phyloP scores from a whole-genome alignment of 1,284 basidiomycete species.

The Exsudoporus floridanus region DNA sequence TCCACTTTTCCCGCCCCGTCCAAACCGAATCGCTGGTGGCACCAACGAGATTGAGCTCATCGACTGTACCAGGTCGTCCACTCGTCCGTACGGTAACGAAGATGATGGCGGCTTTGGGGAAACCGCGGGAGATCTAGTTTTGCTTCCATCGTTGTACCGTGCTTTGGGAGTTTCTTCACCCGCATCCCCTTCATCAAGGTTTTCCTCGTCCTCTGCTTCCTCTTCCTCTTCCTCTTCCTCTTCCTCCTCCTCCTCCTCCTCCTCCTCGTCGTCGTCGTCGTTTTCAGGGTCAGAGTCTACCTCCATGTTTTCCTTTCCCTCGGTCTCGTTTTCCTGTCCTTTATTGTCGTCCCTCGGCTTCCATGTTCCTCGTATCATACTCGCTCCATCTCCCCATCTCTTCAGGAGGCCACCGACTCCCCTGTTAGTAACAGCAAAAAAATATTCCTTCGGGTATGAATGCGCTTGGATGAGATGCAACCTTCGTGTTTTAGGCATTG shows the following conservation, averaged over 20 bases:
- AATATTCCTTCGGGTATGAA: conserved; percentile 82
- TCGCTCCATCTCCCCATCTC: conserved; percentile 78
- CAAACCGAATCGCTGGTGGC: conserved; percentile 67
- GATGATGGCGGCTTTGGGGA: conserved; percentile 23
- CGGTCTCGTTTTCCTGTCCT: neutral
- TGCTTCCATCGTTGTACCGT: conserved; percentile 16
- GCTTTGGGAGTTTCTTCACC: conserved; percentile 33
- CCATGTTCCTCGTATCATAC: conserved; percentile 71
- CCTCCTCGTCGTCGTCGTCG: conserved; percentile 29
- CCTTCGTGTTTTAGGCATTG: conserved; percentile 73
- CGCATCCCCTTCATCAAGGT: conserved; percentile 24
- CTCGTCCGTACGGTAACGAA: conserved; percentile 15
- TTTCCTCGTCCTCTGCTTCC: conserved; percentile 29
- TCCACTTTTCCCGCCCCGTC: conserved; percentile 55
- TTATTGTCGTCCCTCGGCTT: conserved; percentile 42
- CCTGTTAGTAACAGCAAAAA: conserved; percentile 86
- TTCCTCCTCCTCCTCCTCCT: conserved; percentile 6
- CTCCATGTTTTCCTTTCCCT: conserved; percentile 27
- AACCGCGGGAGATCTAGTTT: conserved; percentile 21
- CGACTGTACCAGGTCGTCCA: conserved; percentile 47
- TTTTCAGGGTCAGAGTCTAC: conserved; percentile 33
- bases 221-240: conserved; percentile 22
- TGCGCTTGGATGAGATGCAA: conserved; percentile 82
- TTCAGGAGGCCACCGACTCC: conserved; percentile 75
- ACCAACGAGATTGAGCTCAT: conserved; percentile 67